These are phyloP conservation scores for Coniochaeta prunicola DNA, from an alignment of 2,329 filamentous ascomycete species.

Conservation along the genomic window DNA sequence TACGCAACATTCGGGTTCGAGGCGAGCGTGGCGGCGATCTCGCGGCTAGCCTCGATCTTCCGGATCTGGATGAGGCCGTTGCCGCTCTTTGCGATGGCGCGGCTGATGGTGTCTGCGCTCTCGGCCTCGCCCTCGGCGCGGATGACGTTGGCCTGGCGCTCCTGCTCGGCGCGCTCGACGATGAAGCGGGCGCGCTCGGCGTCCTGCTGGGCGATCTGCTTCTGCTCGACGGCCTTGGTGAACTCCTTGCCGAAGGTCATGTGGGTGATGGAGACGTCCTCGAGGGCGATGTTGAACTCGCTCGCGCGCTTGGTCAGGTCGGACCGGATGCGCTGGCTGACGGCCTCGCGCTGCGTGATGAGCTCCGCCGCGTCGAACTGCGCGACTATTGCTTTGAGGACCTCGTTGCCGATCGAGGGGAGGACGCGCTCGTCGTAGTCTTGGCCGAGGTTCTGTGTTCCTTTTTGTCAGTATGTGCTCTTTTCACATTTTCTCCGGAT, in stretches of 20 bases:
- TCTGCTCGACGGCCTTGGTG: constrained; percentile 97
- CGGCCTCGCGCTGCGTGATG: constrained; percentile 97
- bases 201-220: constrained; percentile 99
- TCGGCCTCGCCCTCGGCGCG: constrained; percentile 96
- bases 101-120: constrained; percentile 90
- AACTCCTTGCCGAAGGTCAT: constrained; percentile 99
- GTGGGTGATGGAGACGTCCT: constrained; percentile 98
- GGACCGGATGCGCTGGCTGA: constrained; percentile 85
- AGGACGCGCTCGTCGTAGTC: constrained; percentile 99
- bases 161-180: constrained; percentile 97
- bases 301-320: constrained; percentile 87
- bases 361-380: constrained; percentile 98
- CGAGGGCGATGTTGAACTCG: constrained; percentile 98
- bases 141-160: constrained; percentile 97
- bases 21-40: constrained; percentile 86
- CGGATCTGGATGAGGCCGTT: constrained; percentile 93
- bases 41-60: constrained; percentile 92
- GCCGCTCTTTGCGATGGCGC: constrained; percentile 85
- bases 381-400: constrained; percentile 95
- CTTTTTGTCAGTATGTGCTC: too few species aligned
- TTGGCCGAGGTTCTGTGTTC: constrained; percentile 76
- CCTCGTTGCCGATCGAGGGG: constrained; percentile 98
- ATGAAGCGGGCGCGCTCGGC: constrained; percentile 96
- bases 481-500: too few species aligned
- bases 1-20: constrained; percentile 95